Base-by-base conservation (phyloP, 441 rosid species). In the Erodium texanum region DNA sequence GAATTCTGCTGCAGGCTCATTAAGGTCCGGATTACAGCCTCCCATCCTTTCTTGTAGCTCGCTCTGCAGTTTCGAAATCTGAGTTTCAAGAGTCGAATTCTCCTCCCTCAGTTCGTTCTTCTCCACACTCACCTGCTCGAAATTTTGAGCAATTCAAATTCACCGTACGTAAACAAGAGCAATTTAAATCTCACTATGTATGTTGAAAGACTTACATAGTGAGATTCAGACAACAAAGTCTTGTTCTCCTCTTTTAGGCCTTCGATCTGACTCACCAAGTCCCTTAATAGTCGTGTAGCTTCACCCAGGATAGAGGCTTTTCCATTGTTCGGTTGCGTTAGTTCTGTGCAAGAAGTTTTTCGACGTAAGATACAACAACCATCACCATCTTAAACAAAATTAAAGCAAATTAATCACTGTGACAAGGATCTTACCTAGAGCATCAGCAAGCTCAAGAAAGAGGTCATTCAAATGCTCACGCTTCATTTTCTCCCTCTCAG, bases 391-490 rank as follows among this genome's bases (percentile, higher is more conserved):
- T 7, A 27, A 38, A 38, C 24, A 29, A 41, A 66, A 68, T 68
- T 32, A 45, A 16, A 2, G 0, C 54, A 50, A n/a, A 3, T n/a
- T n/a, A 16, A 50, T 50, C 58, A 3, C 6, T 52, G 22, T 52
- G 68, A 61, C 72, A 5, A 22, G 59, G 3, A 72, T 66, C 14
- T 75, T 87, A 93, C 99, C 97, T 23, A 91, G 85, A 27, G 89
- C 84, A 72, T 62, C 73, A 14, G 89, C 99, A 70, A 93, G 85
- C 50, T 91, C 89, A 72, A 83, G 68, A 78, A 93, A 93, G 52
- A 89, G 93, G 38, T 89, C 96, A 74, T 91, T 93, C 83, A 93
- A 79, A 71, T 87, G 93, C 81, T 91, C 99, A 4, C 99, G 99
- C 80, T 93, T 93, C 77, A 84, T 83, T 80, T 85, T 91, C 88